Evolutionary conservation across 148 eudicot species (phyloP).

Genomic region (Rhododendron ferrugineum): DNA sequence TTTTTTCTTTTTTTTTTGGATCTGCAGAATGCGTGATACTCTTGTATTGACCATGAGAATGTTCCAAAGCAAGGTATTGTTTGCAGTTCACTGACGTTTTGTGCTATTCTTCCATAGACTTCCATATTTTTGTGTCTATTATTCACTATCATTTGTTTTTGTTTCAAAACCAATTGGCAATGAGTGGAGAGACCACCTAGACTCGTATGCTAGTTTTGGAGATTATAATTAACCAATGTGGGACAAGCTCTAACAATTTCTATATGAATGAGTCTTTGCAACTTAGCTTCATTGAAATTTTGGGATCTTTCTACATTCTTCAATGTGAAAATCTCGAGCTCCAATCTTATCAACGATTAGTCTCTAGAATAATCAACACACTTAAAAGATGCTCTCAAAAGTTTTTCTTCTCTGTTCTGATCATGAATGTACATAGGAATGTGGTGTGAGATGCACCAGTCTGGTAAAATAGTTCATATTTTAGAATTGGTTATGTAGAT

Average conservation of each 20-base stretch:
- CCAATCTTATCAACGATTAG: neutral
- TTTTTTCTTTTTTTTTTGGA: conserved; percentile 1
- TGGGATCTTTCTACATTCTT: neutral
- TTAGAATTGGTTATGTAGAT: no score
- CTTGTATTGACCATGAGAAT: conserved; percentile 84
- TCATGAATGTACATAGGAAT: neutral
- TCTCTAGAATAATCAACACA: neutral
- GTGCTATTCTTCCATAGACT: neutral
- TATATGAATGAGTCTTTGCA: neutral
- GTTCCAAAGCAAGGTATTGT: conserved; percentile 79
- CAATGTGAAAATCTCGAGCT: neutral
- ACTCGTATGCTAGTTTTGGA: neutral
- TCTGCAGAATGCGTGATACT: conserved; percentile 74
- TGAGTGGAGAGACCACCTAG: no score
- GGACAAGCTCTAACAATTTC: neutral
- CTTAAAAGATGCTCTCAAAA: neutral
- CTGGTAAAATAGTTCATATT: neutral
- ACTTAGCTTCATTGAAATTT: neutral
- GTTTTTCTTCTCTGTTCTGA: neutral
- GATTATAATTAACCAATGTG: neutral
- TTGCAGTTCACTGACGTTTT: conserved; percentile 2
- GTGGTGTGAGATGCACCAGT: neutral
- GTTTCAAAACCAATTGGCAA: neutral
- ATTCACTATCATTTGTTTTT: neutral
- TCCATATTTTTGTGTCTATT: neutral